Conservation (phyloP, 176 grass and related monocot species). For the Carex myosuroides region DNA sequence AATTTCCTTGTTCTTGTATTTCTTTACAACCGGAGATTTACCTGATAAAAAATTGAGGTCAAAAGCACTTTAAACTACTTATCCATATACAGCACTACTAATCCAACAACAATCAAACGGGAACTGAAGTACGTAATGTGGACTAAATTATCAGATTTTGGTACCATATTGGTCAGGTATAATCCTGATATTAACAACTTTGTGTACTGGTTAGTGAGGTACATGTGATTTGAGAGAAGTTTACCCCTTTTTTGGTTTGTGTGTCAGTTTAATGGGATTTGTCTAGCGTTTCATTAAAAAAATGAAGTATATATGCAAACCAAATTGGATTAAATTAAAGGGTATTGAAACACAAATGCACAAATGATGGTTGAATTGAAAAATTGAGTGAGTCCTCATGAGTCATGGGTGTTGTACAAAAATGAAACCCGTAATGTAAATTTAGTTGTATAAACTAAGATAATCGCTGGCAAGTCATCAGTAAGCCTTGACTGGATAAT, state of each 20-base stretch:
- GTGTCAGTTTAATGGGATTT: neutral
- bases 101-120: neutral
- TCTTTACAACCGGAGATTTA: constrained; percentile 48
- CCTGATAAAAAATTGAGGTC: constrained; percentile 24
- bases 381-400: neutral
- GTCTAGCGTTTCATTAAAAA: neutral
- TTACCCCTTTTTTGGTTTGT: neutral
- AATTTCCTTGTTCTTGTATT: constrained; percentile 61
- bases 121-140: neutral
- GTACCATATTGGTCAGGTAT: neutral
- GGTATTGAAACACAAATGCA: neutral
- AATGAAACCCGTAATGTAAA: neutral
- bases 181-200: neutral
- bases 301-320: neutral
- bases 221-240: neutral
- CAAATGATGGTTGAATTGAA: neutral
- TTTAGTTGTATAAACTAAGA: neutral
- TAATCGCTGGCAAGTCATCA: neutral
- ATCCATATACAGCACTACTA: neutral
- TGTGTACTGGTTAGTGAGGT: neutral
- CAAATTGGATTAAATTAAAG: neutral
- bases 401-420: neutral
- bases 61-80: neutral
- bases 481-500: neutral
- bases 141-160: neutral